A percentile compares a stretch with the other conserved stretches of the same genome.
Conservation (phyloP, 1,284 basidiomycete species). For the Neonothopanus nambi region DNA sequence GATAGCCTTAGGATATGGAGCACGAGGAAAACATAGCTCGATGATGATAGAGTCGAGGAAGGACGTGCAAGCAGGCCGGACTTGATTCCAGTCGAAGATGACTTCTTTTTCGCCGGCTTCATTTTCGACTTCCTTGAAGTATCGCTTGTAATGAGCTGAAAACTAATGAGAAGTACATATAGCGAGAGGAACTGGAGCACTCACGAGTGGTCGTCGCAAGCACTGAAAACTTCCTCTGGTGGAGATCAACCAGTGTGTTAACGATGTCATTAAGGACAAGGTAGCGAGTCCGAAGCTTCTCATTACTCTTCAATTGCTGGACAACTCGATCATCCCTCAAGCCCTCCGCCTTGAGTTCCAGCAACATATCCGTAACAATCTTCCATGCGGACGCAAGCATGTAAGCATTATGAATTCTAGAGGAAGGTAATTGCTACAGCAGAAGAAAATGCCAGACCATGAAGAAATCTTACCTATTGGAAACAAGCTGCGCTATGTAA, state of each 20-base stretch:
- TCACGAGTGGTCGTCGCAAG: constrained; percentile 66
- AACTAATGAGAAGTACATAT: constrained; percentile 8
- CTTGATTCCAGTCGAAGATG: constrained; percentile 60
- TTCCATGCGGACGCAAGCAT: constrained; percentile 77
- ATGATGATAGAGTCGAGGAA: constrained; percentile 80
- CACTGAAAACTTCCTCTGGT: constrained; percentile 61
- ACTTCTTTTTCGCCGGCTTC: constrained; percentile 44
- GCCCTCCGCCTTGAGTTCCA: constrained; percentile 51
- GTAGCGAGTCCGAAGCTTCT: constrained; percentile 54
- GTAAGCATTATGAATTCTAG: constrained; percentile 74
- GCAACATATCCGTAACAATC: constrained; percentile 56
- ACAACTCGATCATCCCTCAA: constrained; percentile 52
- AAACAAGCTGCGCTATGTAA: constrained; percentile 55
- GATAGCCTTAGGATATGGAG: constrained; percentile 61
- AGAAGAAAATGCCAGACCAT: neutral
- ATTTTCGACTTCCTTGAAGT: constrained; percentile 55
- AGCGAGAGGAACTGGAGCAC: constrained; percentile 21
- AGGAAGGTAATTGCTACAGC: neutral
- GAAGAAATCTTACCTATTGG: constrained; percentile 50
- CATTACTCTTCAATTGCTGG: constrained; percentile 48
- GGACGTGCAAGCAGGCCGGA: constrained; percentile 64
- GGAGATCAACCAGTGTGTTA: constrained; percentile 53
- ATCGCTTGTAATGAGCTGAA: constrained; percentile 64
- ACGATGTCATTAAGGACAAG: constrained; percentile 66
- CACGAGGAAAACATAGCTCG: constrained; percentile 71